Evolutionary conservation across 805 yeast genomes (phyloP).

Genomic region (Wickerhamiella slavikovae): DNA sequence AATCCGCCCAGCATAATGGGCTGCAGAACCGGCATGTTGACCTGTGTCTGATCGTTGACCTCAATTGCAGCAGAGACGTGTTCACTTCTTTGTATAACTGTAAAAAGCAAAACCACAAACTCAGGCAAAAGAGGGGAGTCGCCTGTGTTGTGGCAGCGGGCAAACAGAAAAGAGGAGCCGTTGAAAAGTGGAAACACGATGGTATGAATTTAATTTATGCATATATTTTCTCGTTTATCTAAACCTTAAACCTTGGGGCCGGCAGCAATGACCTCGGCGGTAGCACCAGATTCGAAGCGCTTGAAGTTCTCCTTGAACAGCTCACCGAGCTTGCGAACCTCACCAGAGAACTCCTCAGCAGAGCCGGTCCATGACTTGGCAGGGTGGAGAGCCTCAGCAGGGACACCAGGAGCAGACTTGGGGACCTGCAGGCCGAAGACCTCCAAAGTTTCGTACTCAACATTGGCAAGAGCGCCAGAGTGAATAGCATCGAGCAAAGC

Average conservation of each 20-base stretch:
- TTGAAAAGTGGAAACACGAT: no score
- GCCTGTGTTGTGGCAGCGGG: no score
- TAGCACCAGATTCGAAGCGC: slow-evolving; percentile 65
- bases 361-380: slow-evolving; percentile 58
- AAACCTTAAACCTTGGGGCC: slow-evolving; percentile 43
- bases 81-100: no score
- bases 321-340: slow-evolving; percentile 46
- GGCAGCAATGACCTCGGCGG: slow-evolving; percentile 75
- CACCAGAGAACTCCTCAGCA: slow-evolving; percentile 27
- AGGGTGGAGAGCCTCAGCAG: slow-evolving; percentile 71
- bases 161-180: no score
- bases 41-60: no score
- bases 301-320: slow-evolving; percentile 74
- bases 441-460: slow-evolving; percentile 66
- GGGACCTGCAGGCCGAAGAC: slow-evolving; percentile 79
- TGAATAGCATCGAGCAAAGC: slow-evolving; percentile 89
- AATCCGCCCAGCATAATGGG: no score
- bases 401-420: slow-evolving; percentile 61
- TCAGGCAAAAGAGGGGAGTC: no score
- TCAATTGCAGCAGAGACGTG: no score
- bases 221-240: no score
- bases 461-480: slow-evolving; percentile 66
- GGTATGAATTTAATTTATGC: no score
- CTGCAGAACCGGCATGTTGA: no score
- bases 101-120: no score